Base-by-base conservation (phyloP, 2,329 filamentous ascomycete species). In the Penicillium sp. region DNA sequence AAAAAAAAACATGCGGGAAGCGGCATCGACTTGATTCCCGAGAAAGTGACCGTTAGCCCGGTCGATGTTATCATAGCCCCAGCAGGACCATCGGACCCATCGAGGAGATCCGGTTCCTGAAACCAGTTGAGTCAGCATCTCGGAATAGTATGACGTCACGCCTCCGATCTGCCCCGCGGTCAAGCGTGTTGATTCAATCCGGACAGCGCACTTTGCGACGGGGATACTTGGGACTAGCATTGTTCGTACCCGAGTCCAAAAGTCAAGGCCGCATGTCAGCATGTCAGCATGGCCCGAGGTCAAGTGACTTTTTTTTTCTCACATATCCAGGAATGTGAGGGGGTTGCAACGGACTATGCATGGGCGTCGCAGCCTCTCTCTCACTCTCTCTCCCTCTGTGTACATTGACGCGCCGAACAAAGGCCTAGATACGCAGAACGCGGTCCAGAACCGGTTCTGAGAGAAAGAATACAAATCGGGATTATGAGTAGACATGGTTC, bases 111-210 rank as follows among this genome's bases (percentile, higher is more conserved):
- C 39, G 34, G 57, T 56, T 52, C 47, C 56, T 56, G 53, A 45
- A 28, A 24, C 29, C 26, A 15, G 28, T 50, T 53, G 15, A 49
- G 39, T 49, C 44, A 54, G 51, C 36, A 26, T 34, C 6, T 33
- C 15, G 21, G 38, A 34, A 41, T 9, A 24, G n/a, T 4, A 53
- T 60, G 58, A 61, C 58, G 58, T 61, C 58, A 59, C 36, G 7
- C n/a, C 18, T 16, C 50, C 41, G 43, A 45, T 45, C 31, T 21
- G 34, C 31, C 42, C 54, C 48, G 44, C 41, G 18, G 45, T 49
- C 44, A 43, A 33, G 28, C 31, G 24, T 33, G 26, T 34, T 52
- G 42, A 49, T 49, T 41, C 29, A 44, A 44, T 45, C 42, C 28
- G 6, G 47, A 21, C 24, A 9, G 7, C 10, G 21, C 29, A 21